Evolutionary conservation across 2,329 filamentous ascomycete species (phyloP).

Genomic region (Aspergillus novofumigatus): DNA sequence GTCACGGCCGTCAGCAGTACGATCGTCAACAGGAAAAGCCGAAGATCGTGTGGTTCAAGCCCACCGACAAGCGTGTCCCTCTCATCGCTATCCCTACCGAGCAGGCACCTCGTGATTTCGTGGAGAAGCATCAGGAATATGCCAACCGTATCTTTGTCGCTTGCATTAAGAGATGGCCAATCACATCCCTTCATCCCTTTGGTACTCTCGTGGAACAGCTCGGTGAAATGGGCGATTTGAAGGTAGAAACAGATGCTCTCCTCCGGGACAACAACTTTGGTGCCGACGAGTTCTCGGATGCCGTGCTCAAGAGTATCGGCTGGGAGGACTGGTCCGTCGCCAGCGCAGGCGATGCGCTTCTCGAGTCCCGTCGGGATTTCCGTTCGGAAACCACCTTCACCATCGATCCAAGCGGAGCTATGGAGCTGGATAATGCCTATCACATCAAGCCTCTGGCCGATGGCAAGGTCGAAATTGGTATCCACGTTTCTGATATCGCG

Average conservation of each 20-base stretch:
- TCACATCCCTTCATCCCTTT: conserved; percentile 98
- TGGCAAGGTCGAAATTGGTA: conserved; percentile 86
- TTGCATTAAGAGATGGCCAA: conserved; percentile 99
- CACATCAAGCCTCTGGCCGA: conserved; percentile 82
- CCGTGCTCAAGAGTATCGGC: conserved; percentile 86
- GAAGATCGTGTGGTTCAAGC: conserved; percentile 99
- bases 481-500: conserved; percentile 91
- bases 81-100: conserved; percentile 97
- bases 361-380: conserved; percentile 82
- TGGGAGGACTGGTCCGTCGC: conserved; percentile 86
- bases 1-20: conserved; percentile 67
- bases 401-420: conserved; percentile 81
- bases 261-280: conserved; percentile 98
- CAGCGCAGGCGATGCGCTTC: conserved; percentile 71
- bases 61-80: conserved; percentile 96
- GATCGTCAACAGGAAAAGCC: conserved; percentile 90
- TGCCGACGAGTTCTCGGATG: conserved; percentile 95
- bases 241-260: conserved; percentile 95
- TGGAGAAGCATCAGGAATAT: conserved; percentile 97
- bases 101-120: conserved; percentile 94
- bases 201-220: conserved; percentile 96
- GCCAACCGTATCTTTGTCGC: conserved; percentile 97
- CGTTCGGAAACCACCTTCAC: conserved; percentile 85
- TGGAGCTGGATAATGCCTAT: conserved; percentile 86
- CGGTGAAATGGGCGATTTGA: conserved; percentile 93